Conservation (phyloP, 176 grass and related monocot genomes). For the Ensete ventricosum region DNA sequence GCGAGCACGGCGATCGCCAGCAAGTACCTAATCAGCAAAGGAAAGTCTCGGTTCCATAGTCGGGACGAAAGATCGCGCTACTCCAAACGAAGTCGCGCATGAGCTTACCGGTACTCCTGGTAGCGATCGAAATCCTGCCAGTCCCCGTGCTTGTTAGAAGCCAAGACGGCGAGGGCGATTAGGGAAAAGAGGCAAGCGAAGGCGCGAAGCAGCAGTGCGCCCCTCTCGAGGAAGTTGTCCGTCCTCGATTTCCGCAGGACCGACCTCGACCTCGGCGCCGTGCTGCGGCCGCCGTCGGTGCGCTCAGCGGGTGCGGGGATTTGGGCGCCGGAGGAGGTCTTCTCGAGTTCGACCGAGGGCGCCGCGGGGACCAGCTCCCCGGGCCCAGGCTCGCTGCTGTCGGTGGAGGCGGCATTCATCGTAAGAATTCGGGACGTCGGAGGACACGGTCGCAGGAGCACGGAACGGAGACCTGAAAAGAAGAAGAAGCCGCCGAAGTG, state of each 20-base stretch:
- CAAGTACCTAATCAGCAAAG: slow-evolving; percentile 43
- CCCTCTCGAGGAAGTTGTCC: slow-evolving; percentile 61
- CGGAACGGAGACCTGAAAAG: not conserved
- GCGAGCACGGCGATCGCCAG: slow-evolving; percentile 46
- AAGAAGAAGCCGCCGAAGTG: not conserved
- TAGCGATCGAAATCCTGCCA: slow-evolving; percentile 81
- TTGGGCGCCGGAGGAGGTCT: slow-evolving; percentile 20
- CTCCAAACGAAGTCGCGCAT: not conserved
- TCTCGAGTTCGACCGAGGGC: slow-evolving; percentile 25
- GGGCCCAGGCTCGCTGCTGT: not conserved
- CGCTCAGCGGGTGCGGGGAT: slow-evolving; percentile 16
- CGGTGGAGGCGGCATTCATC: not conserved
- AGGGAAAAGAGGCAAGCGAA: slow-evolving; percentile 53
- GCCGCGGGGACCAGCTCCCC: not conserved
- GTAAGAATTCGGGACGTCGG: too few species aligned
- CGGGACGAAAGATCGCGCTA: not conserved
- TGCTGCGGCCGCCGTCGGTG: slow-evolving; percentile 5
- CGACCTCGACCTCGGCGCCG: slow-evolving; percentile 30
- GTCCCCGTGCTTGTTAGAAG: slow-evolving; percentile 67
- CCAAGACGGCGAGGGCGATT: slow-evolving; percentile 57
- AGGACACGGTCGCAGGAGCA: not conserved
- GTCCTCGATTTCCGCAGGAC: slow-evolving; percentile 44
- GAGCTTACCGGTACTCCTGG: slow-evolving; percentile 60
- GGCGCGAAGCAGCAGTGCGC: slow-evolving; percentile 51
- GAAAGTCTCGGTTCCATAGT: too few species aligned